Percentiles rank a stretch among this genome's conserved stretches.
phyloP scores from a whole-genome alignment of 2,329 filamentous ascomycete species.

The Trichophyton equinum region DNA sequence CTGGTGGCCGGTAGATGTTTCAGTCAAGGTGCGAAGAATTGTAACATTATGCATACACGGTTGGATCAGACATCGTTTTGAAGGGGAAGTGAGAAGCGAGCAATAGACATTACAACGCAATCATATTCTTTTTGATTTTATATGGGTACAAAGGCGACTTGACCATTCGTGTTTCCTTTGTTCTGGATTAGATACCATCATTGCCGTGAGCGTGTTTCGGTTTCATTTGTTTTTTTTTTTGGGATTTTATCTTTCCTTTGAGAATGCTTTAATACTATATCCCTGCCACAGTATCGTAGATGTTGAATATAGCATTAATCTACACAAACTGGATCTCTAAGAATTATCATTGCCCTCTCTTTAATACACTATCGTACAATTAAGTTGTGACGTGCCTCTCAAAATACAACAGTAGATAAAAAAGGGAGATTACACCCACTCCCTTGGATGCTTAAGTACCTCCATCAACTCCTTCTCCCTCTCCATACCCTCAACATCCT shows the following conservation, averaged over 20 bases:
- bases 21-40: neutral
- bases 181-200: conserved; percentile 3
- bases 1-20: neutral
- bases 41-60: conserved; percentile 2
- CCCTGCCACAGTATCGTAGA: neutral
- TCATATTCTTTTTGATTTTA: neutral
- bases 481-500: conserved; percentile 23
- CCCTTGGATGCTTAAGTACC: conserved; percentile 49
- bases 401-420: neutral
- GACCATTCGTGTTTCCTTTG: neutral
- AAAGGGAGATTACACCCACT: conserved; percentile 41
- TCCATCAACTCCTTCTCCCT: conserved; percentile 68
- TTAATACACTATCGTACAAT: neutral
- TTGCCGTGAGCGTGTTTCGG: neutral
- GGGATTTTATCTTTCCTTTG: neutral
- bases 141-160: neutral
- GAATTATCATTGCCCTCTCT: neutral
- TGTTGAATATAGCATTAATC: neutral
- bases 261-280: neutral
- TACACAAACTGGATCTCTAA: neutral
- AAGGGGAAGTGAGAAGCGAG: neutral
- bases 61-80: neutral
- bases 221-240: neutral
- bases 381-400: neutral
- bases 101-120: neutral